Conservation (phyloP, 495 filamentous ascomycete species). For the Aspergillus incahuasiensis region DNA sequence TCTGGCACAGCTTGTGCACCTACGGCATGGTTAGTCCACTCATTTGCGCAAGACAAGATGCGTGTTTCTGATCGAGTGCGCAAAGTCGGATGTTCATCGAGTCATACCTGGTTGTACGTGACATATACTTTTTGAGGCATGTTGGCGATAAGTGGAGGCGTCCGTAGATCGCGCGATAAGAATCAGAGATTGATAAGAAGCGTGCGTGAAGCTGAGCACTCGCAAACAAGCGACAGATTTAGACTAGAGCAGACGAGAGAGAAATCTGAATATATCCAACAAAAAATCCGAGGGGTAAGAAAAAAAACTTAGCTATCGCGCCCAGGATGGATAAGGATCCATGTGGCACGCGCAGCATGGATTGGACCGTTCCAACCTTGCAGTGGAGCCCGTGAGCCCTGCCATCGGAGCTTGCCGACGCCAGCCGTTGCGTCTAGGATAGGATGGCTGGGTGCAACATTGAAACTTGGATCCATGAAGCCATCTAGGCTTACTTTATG, state of each 20-base stretch:
- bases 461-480: background rate
- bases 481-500: background rate
- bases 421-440: background rate
- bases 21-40: conserved; percentile 36
- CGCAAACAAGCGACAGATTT: conserved; percentile 3
- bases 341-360: conserved; percentile 1
- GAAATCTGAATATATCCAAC: background rate
- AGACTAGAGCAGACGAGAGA: conserved; percentile 7
- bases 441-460: background rate
- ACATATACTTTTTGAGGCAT: conserved; percentile 92
- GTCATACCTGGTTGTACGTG: conserved; percentile 84
- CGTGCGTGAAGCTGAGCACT: background rate
- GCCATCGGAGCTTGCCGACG: background rate
- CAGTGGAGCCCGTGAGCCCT: background rate
- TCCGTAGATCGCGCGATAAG: background rate
- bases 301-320: conserved; percentile 1
- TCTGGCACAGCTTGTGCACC: conserved; percentile 97
- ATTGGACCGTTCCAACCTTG: background rate
- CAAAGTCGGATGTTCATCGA: background rate
- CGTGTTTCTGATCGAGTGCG: background rate
- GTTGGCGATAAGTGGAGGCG: conserved; percentile 28
- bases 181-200: conserved; percentile 2
- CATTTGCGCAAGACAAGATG: too few relatives aligned
- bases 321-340: conserved; percentile 6
- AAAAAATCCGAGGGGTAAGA: conserved; percentile 13